phyloP scores from a whole-genome alignment of 1,284 basidiomycete genomes.

The Pascua guehoae region DNA sequence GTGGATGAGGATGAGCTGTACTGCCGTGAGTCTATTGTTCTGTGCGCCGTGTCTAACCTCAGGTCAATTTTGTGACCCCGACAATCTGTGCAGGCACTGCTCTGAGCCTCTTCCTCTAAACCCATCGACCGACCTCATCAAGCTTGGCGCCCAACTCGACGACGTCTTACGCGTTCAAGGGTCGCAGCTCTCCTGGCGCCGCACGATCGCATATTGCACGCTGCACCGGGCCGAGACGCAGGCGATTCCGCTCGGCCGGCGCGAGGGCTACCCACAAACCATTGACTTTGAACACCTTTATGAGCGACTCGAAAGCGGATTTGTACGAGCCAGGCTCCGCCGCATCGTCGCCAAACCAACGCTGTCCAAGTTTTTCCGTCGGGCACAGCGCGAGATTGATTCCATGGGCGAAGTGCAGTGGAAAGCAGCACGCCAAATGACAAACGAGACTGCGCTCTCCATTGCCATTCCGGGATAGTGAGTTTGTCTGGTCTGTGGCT shows the following conservation, averaged over 20 bases:
- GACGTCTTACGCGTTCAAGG: background rate
- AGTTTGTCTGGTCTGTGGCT: slow-evolving; percentile 11
- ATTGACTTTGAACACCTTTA: slow-evolving; percentile 34
- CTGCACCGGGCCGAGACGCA: slow-evolving; percentile 37
- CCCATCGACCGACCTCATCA: slow-evolving; percentile 14
- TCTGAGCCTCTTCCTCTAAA: slow-evolving; percentile 22
- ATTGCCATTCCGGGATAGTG: slow-evolving; percentile 36
- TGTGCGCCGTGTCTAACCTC: background rate
- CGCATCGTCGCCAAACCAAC: slow-evolving; percentile 25
- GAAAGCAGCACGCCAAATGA: slow-evolving; percentile 18
- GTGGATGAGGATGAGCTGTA: slow-evolving; percentile 3
- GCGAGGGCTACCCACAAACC: slow-evolving; percentile 31
- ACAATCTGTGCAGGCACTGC: slow-evolving; percentile 23
- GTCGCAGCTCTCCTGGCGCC: background rate
- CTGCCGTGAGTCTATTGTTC: background rate
- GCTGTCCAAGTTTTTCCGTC: slow-evolving; percentile 20
- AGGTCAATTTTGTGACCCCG: slow-evolving; percentile 4
- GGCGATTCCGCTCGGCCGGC: slow-evolving; percentile 36
- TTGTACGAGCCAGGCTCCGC: slow-evolving; percentile 25
- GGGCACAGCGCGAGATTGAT: slow-evolving; percentile 16
- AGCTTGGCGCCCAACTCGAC: background rate
- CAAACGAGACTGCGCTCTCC: slow-evolving; percentile 15
- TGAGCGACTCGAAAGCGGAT: slow-evolving; percentile 24
- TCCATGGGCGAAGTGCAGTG: slow-evolving; percentile 24
- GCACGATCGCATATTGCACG: slow-evolving; percentile 28